These are phyloP conservation scores for Alternaria sp. DNA, from an alignment of 2,329 filamentous ascomycete species.

Conservation along the genomic window DNA sequence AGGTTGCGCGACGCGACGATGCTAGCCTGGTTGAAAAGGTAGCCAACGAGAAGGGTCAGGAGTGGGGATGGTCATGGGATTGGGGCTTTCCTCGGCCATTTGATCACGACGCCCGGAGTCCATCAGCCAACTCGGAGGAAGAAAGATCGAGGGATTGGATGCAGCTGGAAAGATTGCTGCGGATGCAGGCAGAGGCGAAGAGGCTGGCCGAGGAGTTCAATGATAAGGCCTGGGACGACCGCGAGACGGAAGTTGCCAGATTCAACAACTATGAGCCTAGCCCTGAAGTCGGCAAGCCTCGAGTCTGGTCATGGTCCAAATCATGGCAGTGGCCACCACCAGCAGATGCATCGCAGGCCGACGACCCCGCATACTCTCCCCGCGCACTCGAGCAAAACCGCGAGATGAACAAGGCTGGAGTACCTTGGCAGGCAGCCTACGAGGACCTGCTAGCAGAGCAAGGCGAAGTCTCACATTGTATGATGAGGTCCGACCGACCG, in stretches of 20 bases:
- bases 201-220: constrained; percentile 11
- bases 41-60: constrained; percentile 39
- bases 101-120: constrained; percentile 17
- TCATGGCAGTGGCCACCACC: constrained; percentile 31
- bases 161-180: constrained; percentile 3
- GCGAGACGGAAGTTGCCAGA: not conserved
- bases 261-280: not conserved
- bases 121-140: not conserved
- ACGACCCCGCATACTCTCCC: constrained; percentile 57
- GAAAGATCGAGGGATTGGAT: not conserved
- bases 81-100: constrained; percentile 42
- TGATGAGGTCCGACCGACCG: constrained; percentile 1
- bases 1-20: constrained; percentile 8
- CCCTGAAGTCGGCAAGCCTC: not conserved
- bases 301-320: constrained; percentile 17
- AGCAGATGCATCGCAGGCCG: constrained; percentile 5
- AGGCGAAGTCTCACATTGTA: constrained; percentile 9
- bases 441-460: constrained; percentile 61
- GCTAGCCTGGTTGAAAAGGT: constrained; percentile 34
- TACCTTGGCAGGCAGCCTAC: constrained; percentile 63
- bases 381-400: constrained; percentile 58
- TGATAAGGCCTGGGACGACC: constrained; percentile 11
- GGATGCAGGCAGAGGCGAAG: constrained; percentile 12
- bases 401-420: constrained; percentile 42
- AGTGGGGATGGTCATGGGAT: constrained; percentile 45